Percentiles rank a stretch among this genome's conserved stretches.
Conservation (phyloP, 495 filamentous ascomycete species). For the Aspergillus ostianus region DNA sequence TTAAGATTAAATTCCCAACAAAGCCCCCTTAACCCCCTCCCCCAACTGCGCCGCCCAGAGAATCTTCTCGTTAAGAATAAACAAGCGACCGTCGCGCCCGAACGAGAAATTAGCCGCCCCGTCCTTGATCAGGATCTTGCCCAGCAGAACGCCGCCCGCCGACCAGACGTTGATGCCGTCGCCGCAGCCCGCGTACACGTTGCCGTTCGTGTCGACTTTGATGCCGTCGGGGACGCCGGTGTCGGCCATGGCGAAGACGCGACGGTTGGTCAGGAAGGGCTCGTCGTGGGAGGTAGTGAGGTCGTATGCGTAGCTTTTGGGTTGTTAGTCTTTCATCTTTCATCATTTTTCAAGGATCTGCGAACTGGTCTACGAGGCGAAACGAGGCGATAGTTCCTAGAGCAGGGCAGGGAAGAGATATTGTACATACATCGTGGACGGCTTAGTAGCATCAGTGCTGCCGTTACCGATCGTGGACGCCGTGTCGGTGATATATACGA, state of each 20-base stretch:
- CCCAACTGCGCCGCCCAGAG: constrained; percentile 38
- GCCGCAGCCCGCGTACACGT: constrained; percentile 60
- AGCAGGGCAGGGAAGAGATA: not conserved
- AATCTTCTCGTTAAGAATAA: constrained; percentile 42
- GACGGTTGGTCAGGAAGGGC: constrained; percentile 48
- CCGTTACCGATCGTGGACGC: constrained; percentile 25
- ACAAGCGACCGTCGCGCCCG: constrained; percentile 41
- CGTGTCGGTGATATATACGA: constrained; percentile 55
- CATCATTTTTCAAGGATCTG: too few relatives aligned
- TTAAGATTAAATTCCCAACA: constrained; percentile 22
- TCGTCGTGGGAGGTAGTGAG: constrained; percentile 20
- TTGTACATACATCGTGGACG: constrained; percentile 30
- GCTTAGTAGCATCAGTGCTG: constrained; percentile 13
- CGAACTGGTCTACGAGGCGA: too few relatives aligned
- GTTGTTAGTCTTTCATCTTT: too few relatives aligned
- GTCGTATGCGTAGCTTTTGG: constrained; percentile 29
- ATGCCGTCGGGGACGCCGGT: constrained; percentile 59
- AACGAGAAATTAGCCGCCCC: constrained; percentile 47
- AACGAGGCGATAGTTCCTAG: too few relatives aligned
- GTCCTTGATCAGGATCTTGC: constrained; percentile 48
- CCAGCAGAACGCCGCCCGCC: constrained; percentile 50
- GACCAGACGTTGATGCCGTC: constrained; percentile 65
- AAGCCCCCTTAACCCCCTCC: constrained; percentile 26
- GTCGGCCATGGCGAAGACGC: constrained; percentile 58
- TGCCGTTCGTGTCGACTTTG: constrained; percentile 58